Conservation (phyloP, 768 basidiomycete species). For the Auriculariales sp. region DNA sequence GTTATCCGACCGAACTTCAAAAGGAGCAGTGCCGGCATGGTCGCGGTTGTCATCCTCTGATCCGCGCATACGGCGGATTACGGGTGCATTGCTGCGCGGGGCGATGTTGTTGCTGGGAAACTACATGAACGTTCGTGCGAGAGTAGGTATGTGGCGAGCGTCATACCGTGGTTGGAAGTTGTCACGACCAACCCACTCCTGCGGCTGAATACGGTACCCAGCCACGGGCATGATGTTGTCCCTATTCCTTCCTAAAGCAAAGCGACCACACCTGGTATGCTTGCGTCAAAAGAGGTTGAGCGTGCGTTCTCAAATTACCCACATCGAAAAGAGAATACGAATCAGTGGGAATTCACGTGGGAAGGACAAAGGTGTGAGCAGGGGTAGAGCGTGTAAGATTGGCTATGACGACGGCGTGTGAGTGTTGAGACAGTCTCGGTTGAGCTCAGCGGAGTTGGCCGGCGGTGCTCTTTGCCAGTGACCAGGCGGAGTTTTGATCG, state of each 20-base stretch:
- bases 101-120: constrained; percentile 63
- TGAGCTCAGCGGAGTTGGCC: too few relatives aligned
- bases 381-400: too few relatives aligned
- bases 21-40: constrained; percentile 6
- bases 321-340: too few relatives aligned
- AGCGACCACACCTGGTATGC: constrained; percentile 63
- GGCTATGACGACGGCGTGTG: too few relatives aligned
- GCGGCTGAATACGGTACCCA: constrained; percentile 21
- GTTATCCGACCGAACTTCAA: constrained; percentile 3
- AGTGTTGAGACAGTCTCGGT: too few relatives aligned
- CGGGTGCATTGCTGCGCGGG: constrained; percentile 64
- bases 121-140: background rate
- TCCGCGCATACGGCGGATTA: constrained; percentile 34
- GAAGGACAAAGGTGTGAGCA: too few relatives aligned
- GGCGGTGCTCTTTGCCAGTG: too few relatives aligned
- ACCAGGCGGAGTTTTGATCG: too few relatives aligned
- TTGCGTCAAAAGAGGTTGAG: too few relatives aligned
- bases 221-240: background rate
- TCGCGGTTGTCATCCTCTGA: too few relatives aligned
- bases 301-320: too few relatives aligned
- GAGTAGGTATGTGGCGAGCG: background rate
- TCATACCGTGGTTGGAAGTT: constrained; percentile 30
- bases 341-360: too few relatives aligned
- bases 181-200: constrained; percentile 47
- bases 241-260: constrained; percentile 28